Base-by-base conservation (phyloP, 768 basidiomycete genomes). In the Rickenella mellea region DNA sequence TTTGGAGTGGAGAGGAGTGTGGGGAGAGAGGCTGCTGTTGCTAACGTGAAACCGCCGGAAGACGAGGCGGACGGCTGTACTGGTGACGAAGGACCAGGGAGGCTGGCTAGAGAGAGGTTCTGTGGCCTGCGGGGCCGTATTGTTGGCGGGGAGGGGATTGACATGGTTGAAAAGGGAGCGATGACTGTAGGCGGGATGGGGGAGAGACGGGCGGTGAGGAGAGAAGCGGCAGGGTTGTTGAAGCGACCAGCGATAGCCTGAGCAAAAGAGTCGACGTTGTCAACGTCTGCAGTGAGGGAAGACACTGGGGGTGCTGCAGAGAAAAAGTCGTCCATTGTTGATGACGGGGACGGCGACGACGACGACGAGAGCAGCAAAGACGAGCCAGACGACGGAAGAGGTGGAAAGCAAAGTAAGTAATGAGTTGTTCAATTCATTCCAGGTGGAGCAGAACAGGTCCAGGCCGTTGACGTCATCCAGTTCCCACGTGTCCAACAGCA, bases 171-270 rank as follows among this genome's bases (percentile, higher is more conserved):
- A 53, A 55, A 20, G 52, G 44, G 25, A 26, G 48, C 26, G 35
- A 35, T 46, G 48, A 36, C 15, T 22, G 33, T 36, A 19, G 45
- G 43, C 28, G 51, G 44, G 39, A 45, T 43, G 49, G 57, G 48
- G 33, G 51, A 50, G 33, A 67, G 59, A 15, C 63, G 62, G 19
- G 69, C 57, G 1, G 63, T 66, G 54, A 64, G 60, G 31, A 66
- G 48, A 41, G 59, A 54, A n/a, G 62, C 48, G 7, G 52, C 48
- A 21, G 43, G 35, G 26, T 31, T 26, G 25, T 61, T 62, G 45
- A 73, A 76, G 40, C 74, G 61, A 19, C 64, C 53, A 22, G 67
- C 63, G 47, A 80, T 71, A 29, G 77, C 78, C 39, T 69, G 64
- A 4, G 78, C 76, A 53, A 80, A 80, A 28, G 63, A 51, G 53